These are phyloP conservation scores for Polyporus arcularius DNA, from an alignment of 768 basidiomycete genomes.

Conservation along the genomic window DNA sequence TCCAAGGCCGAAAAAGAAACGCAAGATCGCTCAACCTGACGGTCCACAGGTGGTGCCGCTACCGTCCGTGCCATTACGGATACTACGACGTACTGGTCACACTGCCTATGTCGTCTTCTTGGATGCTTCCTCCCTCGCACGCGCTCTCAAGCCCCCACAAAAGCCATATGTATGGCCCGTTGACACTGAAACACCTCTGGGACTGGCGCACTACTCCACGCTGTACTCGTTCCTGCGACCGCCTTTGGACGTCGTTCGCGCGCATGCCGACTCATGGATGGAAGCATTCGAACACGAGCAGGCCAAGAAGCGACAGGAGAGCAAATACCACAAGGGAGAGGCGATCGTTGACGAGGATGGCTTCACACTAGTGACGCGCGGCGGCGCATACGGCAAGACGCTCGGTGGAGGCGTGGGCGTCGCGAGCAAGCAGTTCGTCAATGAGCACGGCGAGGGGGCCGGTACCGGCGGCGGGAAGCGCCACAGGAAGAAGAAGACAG, in stretches of 20 bases:
- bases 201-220: conserved; percentile 70
- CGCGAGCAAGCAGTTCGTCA: conserved; percentile 59
- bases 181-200: conserved; percentile 58
- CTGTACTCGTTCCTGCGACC: conserved; percentile 72
- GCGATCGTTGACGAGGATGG: conserved; percentile 93
- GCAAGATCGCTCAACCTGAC: conserved; percentile 28
- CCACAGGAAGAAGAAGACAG: conserved; percentile 56
- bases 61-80: conserved; percentile 54
- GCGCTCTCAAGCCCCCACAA: conserved; percentile 55
- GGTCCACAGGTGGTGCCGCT: conserved; percentile 62
- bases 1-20: conserved; percentile 33
- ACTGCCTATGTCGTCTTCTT: conserved; percentile 75
- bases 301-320: conserved; percentile 59
- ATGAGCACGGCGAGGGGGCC: conserved; percentile 17
- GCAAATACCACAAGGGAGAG: conserved; percentile 78
- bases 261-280: conserved; percentile 81
- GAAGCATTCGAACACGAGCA: conserved; percentile 74
- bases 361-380: conserved; percentile 91
- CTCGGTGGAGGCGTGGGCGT: conserved; percentile 78
- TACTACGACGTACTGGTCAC: conserved; percentile 60
- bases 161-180: conserved; percentile 67
- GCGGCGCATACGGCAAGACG: conserved; percentile 87
- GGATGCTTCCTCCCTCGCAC: conserved; percentile 69
- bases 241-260: conserved; percentile 67
- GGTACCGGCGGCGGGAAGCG: conserved; percentile 36